Base-by-base conservation (phyloP, 2,329 filamentous ascomycete species). In the Ampelomyces quisqualis region DNA sequence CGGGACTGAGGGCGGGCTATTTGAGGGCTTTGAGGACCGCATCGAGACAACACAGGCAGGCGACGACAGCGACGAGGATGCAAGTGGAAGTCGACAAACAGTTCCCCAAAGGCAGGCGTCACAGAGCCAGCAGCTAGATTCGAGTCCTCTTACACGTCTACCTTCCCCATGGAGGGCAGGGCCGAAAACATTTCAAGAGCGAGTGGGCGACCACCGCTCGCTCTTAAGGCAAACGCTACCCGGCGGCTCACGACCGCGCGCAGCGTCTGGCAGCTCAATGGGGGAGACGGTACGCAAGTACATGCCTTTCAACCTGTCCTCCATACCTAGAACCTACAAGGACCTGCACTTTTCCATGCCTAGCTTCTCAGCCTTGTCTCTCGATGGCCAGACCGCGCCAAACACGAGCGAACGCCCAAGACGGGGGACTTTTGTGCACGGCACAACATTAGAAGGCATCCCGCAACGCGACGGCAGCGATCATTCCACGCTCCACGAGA, bases 91-190 rank as follows among this genome's bases (percentile, higher is more conserved):
- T 5, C 3, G 14, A 19, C 11, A 30, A 31, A 24, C 34, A 5
- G 21, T 36, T 10, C 32, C 45, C 31, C 39, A 26, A 14, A 36
- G 24, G 27, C 45, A 47, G 19, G 24, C 22, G 22, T 31, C 5
- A 26, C 26, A 14, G n/a, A 28, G 13, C 10, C n/a, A 30, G 11
- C 4, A n/a, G 26, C 13, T 15, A 21, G 47, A 43, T 23, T 38
- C 51, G 18, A 53, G 55, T 7, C 37, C 51, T 10, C 40, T 49
- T 8, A 49, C 49, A 15, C 60, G 64, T 10, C 49, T 73, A 15
- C 72, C 73, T 30, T 75, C 73, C n/a, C 72, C 73, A 13, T 74
- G 72, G 72, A 65, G 67, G 15, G 64, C 69, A 9, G 63, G 59
- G 1, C 60, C 68, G 10, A 69, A 60, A 43, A 64, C 57, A 6